Evolutionary conservation across 2,329 filamentous ascomycete genomes (phyloP), one percentile per base, ranked within the genome.

Genomic region (Rhynchosporium secalis): DNA sequence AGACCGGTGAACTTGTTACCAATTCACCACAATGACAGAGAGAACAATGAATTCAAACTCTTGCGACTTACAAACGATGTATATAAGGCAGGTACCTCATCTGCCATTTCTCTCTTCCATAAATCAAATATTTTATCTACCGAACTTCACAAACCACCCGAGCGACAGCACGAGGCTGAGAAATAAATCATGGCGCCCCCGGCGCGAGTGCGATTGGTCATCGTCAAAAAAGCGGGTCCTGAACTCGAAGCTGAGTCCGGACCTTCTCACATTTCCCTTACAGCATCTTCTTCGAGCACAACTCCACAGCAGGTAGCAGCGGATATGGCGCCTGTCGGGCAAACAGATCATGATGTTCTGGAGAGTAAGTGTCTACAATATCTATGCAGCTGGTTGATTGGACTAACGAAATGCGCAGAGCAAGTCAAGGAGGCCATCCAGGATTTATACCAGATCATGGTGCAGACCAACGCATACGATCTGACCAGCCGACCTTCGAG

Each of bases 381-480:
- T 13, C 26, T 4, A 15, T 33, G 15, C 26, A 2, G 7, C 15
- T n/a, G 9, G 4, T 45, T 40, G 29, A 26, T 12, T 7, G 28
- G 52, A 26, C 10, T 33, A 57, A 12, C 20, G 29, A 28, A 26
- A 49, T 51, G 33, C 20, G 8, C 69, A 86, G 84, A 81, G 68
- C 79, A 84, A 75, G 78, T 86, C 75, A 84, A 86, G 71, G 80
- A 85, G 69, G 79, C 85, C 64, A 85, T 88, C 73, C 83, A 87
- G 70, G 83, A 85, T 68, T 80, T 87, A 46, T 87, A 85, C 78
- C 80, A 85, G 68, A 75, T 87, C 63, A 84, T 86, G 79, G 83
- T 88, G 51, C 85, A 88, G 71, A 79, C 83, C 33, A 80, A 83
- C 38, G 80, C 82, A 62, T 89, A 87, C 77, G 84, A 87, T 77